Evolutionary conservation across 495 filamentous ascomycete genomes (phyloP).

Genomic region (Lophium mytilinum): DNA sequence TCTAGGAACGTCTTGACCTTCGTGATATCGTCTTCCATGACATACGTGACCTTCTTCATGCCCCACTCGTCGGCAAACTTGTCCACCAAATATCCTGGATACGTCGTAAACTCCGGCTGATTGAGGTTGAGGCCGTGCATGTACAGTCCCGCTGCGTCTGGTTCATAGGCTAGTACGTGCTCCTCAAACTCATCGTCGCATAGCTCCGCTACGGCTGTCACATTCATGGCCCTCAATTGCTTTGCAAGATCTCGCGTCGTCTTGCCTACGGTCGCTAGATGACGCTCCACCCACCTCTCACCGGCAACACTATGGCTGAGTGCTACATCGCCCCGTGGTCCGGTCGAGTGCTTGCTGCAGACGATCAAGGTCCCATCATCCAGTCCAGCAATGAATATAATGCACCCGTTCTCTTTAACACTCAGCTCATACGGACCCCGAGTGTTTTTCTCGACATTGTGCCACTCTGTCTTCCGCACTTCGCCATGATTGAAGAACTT

Average conservation of each 20-base stretch:
- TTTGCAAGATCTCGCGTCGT: slow-evolving; percentile 66
- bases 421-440: slow-evolving; percentile 89
- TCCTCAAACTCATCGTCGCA: slow-evolving; percentile 96
- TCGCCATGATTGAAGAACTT: slow-evolving; percentile 97
- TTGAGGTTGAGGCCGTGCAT: slow-evolving; percentile 95
- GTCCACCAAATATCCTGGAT: slow-evolving; percentile 68
- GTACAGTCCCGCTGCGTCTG: slow-evolving; percentile 83
- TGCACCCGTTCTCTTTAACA: slow-evolving; percentile 97
- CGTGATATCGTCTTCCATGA: slow-evolving; percentile 65
- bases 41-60: slow-evolving; percentile 78
- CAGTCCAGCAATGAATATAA: slow-evolving; percentile 91
- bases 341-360: slow-evolving; percentile 97
- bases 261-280: slow-evolving; percentile 65
- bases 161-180: slow-evolving; percentile 84
- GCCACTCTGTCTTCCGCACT: slow-evolving; percentile 69
- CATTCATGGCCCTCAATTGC: slow-evolving; percentile 70
- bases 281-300: slow-evolving; percentile 75
- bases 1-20: slow-evolving; percentile 74
- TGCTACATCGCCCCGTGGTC: slow-evolving; percentile 55
- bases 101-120: slow-evolving; percentile 78
- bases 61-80: slow-evolving; percentile 89
- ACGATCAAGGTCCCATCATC: slow-evolving; percentile 82
- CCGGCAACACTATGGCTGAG: slow-evolving; percentile 79
- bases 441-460: slow-evolving; percentile 67
- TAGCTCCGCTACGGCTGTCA: slow-evolving; percentile 88